Conservation (phyloP, 129 eudicot genomes). For the Silybum marianum region DNA sequence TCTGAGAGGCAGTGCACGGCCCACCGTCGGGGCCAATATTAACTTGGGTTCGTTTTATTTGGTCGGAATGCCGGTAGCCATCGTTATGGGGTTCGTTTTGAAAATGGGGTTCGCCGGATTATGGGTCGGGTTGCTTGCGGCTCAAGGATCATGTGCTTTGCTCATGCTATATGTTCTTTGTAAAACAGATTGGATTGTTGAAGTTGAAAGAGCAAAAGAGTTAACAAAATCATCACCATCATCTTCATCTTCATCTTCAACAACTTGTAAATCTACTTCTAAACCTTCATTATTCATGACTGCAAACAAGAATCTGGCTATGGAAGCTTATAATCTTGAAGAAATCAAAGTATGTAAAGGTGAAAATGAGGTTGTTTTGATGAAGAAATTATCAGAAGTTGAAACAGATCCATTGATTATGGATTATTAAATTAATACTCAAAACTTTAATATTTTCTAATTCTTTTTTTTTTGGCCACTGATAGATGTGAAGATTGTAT, state of each 20-base stretch:
- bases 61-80: conserved; percentile 67
- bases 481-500: conserved; percentile 19
- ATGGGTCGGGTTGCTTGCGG: conserved; percentile 68
- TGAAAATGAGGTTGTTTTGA: conserved; percentile 8
- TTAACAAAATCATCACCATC: conserved; percentile 30
- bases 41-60: conserved; percentile 67
- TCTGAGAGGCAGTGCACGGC: conserved; percentile 74
- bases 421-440: neutral
- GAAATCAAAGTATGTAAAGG: conserved; percentile 14
- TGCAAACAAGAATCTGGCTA: conserved; percentile 13
- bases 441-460: neutral
- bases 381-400: conserved; percentile 14
- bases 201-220: conserved; percentile 53
- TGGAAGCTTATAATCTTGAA: conserved; percentile 28
- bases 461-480: conserved; percentile 9
- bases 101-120: conserved; percentile 64
- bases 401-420: conserved; percentile 31
- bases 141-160: conserved; percentile 60
- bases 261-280: neutral
- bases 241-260: conserved; percentile 11
- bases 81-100: conserved; percentile 51
- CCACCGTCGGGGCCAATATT: conserved; percentile 51
- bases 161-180: conserved; percentile 44
- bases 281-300: conserved; percentile 8
- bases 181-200: conserved; percentile 60